Evolutionary conservation across 2,329 filamentous ascomycete genomes (phyloP).

Genomic region (Exophiala sp.): DNA sequence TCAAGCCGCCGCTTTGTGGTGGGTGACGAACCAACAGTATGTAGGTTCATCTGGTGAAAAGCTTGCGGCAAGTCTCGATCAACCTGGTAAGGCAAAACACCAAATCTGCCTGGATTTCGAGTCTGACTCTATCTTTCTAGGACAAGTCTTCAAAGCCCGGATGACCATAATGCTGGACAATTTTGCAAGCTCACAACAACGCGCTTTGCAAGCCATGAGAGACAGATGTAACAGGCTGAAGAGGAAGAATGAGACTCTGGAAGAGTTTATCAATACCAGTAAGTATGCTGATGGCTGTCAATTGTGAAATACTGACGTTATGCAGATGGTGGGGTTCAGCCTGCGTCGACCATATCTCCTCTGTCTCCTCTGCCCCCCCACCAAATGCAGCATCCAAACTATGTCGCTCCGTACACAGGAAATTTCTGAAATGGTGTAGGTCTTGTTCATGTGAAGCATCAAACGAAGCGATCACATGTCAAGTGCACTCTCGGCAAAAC

Average conservation of each 20-base stretch:
- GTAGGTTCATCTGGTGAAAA: not conserved
- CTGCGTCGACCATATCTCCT: conserved; percentile 1
- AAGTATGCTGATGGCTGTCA: not conserved
- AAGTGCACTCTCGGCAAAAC: not conserved
- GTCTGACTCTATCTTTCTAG: conserved; percentile 5
- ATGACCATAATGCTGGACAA: conserved; percentile 19
- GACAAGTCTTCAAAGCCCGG: conserved; percentile 13
- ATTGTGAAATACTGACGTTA: not conserved
- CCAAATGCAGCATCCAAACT: not conserved
- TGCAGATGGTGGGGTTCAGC: conserved; percentile 1
- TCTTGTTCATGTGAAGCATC: too few species aligned
- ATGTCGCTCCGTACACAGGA: not conserved
- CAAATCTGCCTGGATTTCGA: not conserved
- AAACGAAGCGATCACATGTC: not conserved
- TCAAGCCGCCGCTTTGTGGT: conserved; percentile 3
- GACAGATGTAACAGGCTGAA: conserved; percentile 15
- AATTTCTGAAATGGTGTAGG: not conserved
- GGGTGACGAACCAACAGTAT: conserved; percentile 3
- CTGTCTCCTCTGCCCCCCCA: not conserved
- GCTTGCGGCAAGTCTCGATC: conserved; percentile 10
- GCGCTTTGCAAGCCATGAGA: conserved; percentile 19
- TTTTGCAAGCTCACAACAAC: conserved; percentile 18
- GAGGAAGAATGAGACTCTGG: conserved; percentile 16
- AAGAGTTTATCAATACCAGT: conserved; percentile 11
- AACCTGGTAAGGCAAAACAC: conserved; percentile 8